Evolutionary conservation across 2,329 filamentous ascomycete genomes (phyloP).

Genomic region (Elsinoe batatas): DNA sequence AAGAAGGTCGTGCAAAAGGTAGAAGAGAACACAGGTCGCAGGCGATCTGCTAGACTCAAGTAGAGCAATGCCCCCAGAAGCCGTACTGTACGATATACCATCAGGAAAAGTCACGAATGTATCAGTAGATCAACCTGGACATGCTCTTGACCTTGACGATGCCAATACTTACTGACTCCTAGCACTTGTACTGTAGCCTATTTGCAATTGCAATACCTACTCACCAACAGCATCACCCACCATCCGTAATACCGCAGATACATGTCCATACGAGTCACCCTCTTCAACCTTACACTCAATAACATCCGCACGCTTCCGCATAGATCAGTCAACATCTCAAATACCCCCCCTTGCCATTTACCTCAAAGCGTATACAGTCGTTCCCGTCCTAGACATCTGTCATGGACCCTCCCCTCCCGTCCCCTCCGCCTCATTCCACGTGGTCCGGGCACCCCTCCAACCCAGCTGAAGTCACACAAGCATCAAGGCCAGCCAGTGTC

Average conservation of each 20-base stretch:
- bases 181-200: too few species aligned
- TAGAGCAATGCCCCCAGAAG: not conserved
- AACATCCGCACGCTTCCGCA: too few species aligned
- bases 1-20: not conserved
- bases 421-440: not conserved
- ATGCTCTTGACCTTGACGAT: too few species aligned
- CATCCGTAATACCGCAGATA: too few species aligned
- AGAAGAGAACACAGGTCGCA: conserved; percentile 4
- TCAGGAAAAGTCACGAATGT: not conserved
- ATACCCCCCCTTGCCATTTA: not conserved
- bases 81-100: not conserved
- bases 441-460: not conserved
- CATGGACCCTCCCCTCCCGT: too few species aligned
- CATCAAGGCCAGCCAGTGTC: not conserved
- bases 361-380: not conserved
- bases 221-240: too few species aligned
- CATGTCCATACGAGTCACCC: too few species aligned
- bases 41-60: conserved; percentile 9
- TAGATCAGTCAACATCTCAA: not conserved
- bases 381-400: not conserved
- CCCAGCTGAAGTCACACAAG: not conserved
- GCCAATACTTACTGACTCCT: too few species aligned
- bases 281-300: too few species aligned
- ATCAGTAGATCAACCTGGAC: not conserved
- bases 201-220: too few species aligned